Evolutionary conservation across 306 rosid genomes (phyloP).

Genomic region (Fragaria iinumae): DNA sequence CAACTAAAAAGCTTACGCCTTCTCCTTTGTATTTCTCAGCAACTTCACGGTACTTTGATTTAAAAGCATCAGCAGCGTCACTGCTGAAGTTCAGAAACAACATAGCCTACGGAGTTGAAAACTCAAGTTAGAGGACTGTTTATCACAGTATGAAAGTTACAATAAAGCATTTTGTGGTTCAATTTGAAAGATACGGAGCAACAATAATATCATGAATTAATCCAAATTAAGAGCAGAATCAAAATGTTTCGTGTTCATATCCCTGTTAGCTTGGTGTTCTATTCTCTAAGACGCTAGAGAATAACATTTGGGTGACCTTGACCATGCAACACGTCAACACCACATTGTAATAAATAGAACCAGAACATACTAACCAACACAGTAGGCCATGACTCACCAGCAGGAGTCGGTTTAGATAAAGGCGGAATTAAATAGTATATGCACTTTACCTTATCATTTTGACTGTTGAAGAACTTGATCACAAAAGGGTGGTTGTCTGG

Average conservation of each 20-base stretch:
- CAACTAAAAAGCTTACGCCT: slow-evolving; percentile 72
- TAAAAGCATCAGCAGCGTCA: slow-evolving; percentile 56
- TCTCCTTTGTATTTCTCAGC: slow-evolving; percentile 65
- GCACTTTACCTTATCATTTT: slow-evolving; percentile 56
- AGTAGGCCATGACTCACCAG: background rate
- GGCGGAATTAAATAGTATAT: background rate
- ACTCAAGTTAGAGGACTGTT: slow-evolving; percentile 7
- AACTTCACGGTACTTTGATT: slow-evolving; percentile 62
- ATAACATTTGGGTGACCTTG: background rate
- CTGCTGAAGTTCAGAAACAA: slow-evolving; percentile 74
- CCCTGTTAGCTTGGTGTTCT: background rate
- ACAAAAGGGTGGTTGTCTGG: slow-evolving; percentile 69
- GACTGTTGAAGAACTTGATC: slow-evolving; percentile 57
- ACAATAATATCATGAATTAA: background rate
- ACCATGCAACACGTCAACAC: background rate
- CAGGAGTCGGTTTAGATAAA: background rate
- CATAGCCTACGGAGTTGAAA: slow-evolving; percentile 63
- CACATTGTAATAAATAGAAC: background rate
- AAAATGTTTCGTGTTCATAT: background rate
- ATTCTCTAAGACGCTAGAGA: background rate
- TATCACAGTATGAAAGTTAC: background rate
- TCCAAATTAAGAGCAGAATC: background rate
- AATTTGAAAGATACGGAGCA: background rate
- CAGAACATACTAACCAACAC: background rate
- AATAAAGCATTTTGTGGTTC: background rate